Conservation (phyloP, 495 filamentous ascomycete genomes). For the Lophiotrema nucula region DNA sequence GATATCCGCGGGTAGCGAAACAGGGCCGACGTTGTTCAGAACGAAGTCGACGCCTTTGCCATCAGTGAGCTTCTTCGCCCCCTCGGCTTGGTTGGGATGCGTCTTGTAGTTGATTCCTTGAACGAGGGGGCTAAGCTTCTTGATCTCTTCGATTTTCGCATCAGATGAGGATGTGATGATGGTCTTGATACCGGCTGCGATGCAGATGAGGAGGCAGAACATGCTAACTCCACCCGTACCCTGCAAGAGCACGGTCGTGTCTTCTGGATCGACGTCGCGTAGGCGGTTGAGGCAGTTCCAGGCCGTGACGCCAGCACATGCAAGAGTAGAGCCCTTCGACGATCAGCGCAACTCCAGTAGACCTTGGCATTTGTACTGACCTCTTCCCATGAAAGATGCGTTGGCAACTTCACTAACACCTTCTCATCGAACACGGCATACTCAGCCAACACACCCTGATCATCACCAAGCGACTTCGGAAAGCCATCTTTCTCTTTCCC, state of each 20-base stretch:
- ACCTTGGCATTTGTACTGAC: too few species aligned
- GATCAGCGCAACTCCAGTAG: conserved; percentile 32
- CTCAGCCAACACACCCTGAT: conserved; percentile 29
- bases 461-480: not conserved
- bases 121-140: conserved; percentile 26
- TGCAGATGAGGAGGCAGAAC: conserved; percentile 31
- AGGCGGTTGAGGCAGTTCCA: conserved; percentile 32
- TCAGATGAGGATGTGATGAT: conserved; percentile 48
- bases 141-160: conserved; percentile 32
- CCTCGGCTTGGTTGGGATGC: conserved; percentile 21
- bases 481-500: conserved; percentile 30
- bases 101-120: conserved; percentile 38
- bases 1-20: not conserved
- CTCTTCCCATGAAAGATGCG: conserved; percentile 12
- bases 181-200: conserved; percentile 32
- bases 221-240: conserved; percentile 37
- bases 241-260: conserved; percentile 3
- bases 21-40: conserved; percentile 19
- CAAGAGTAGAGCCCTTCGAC: conserved; percentile 37
- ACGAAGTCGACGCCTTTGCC: conserved; percentile 41
- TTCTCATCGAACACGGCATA: conserved; percentile 40
- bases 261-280: not conserved
- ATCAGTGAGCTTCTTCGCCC: conserved; percentile 35
- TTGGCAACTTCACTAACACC: conserved; percentile 35
- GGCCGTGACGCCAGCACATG: conserved; percentile 38